Percentiles rank a stretch among this genome's conserved stretches.
Evolutionary conservation across 805 yeast species (phyloP).

Genomic region (Myxozyma nipponensis): DNA sequence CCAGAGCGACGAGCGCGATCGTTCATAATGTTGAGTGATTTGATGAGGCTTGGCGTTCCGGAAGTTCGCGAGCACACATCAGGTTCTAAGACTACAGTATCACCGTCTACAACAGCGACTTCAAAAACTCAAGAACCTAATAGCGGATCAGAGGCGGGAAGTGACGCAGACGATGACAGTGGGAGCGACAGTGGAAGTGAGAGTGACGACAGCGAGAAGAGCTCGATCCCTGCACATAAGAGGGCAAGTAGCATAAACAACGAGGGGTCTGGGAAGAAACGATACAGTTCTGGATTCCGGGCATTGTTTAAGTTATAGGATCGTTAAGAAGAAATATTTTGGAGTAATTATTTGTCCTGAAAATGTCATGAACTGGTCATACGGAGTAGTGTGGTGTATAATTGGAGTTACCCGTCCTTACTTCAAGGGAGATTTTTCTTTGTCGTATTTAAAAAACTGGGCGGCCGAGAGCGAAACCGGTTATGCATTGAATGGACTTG

Average conservation of each 20-base stretch:
- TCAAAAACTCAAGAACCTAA: neutral
- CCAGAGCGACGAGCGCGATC: slow-evolving; percentile 21
- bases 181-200: slow-evolving; percentile 2
- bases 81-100: slow-evolving; percentile 4
- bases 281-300: slow-evolving; percentile 18
- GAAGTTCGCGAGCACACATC: slow-evolving; percentile 24
- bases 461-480: too few relatives aligned
- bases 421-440: too few relatives aligned
- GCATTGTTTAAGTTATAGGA: slow-evolving; percentile 6
- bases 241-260: slow-evolving; percentile 12
- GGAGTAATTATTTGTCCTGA: neutral
- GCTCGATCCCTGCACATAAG: slow-evolving; percentile 15
- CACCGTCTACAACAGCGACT: neutral
- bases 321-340: neutral
- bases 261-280: slow-evolving; percentile 1
- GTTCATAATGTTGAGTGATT: slow-evolving; percentile 19
- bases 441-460: too few relatives aligned
- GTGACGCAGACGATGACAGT: neutral
- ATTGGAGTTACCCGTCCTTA: too few relatives aligned
- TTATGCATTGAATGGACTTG: too few relatives aligned
- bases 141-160: neutral
- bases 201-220: slow-evolving; percentile 6
- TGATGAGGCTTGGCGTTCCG: slow-evolving; percentile 22
- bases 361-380: neutral
- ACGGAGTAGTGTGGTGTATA: too few relatives aligned